Conservation (phyloP, 805 yeast genomes). For the Kuraishia cidri region DNA sequence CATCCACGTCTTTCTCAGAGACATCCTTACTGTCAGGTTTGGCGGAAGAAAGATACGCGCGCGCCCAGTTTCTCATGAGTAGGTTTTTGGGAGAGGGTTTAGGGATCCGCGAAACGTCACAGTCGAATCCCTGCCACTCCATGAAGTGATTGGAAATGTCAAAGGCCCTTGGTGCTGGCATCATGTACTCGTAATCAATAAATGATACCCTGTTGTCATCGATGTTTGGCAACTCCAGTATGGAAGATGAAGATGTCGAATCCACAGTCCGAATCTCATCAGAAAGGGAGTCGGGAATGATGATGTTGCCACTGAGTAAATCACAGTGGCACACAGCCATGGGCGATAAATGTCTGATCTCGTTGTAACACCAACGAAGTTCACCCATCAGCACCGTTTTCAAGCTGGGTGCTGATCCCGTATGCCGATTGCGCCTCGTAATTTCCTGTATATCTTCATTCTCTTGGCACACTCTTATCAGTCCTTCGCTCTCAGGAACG, state of each 20-base stretch:
- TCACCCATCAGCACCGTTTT: conserved; percentile 36
- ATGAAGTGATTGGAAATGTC: conserved; percentile 69
- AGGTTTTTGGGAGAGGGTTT: conserved; percentile 32
- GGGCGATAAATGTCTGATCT: conserved; percentile 36
- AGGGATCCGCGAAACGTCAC: conserved; percentile 54
- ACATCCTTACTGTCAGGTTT: conserved; percentile 7
- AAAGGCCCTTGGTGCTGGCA: conserved; percentile 65
- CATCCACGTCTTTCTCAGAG: conserved; percentile 22
- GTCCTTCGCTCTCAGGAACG: conserved; percentile 41
- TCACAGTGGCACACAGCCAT: conserved; percentile 64
- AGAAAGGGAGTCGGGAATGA: conserved; percentile 37
- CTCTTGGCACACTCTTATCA: conserved; percentile 23
- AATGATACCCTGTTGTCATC: conserved; percentile 37
- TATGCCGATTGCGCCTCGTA: neutral
- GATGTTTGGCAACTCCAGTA: neutral
- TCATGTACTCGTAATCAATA: conserved; percentile 67
- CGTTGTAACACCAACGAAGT: conserved; percentile 41
- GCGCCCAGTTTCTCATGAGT: conserved; percentile 47
- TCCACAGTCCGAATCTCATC: conserved; percentile 5
- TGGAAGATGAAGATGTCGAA: neutral
- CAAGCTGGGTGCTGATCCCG: conserved; percentile 2
- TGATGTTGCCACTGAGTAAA: conserved; percentile 63
- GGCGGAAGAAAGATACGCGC: conserved; percentile 36
- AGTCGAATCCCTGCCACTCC: conserved; percentile 80
- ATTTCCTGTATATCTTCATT: conserved; percentile 18